Evolutionary conservation across 768 basidiomycete species (phyloP).

Genomic region (Tylopilus intermedius): DNA sequence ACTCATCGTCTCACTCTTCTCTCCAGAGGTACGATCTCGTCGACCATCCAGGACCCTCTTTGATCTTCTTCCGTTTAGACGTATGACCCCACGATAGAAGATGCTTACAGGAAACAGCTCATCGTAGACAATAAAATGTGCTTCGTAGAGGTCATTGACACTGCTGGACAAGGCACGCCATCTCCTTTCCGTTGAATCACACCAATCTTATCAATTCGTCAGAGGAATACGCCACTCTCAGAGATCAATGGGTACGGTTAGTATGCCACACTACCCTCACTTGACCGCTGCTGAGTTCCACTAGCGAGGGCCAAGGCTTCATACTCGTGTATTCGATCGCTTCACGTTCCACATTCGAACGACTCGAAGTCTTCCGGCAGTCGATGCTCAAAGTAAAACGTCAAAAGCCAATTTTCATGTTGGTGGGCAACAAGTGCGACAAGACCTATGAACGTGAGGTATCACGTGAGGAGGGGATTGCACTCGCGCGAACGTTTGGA

Average conservation of each 20-base stretch:
- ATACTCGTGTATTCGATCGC: slow-evolving; percentile 96
- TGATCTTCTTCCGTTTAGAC: slow-evolving; percentile 46
- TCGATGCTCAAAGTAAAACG: slow-evolving; percentile 88
- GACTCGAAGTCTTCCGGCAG: slow-evolving; percentile 84
- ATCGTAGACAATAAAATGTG: slow-evolving; percentile 94
- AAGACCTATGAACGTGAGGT: slow-evolving; percentile 89
- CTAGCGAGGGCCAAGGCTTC: slow-evolving; percentile 97
- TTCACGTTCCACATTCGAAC: slow-evolving; percentile 87
- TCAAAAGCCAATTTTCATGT: slow-evolving; percentile 81
- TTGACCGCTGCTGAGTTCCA: slow-evolving; percentile 6
- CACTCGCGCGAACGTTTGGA: slow-evolving; percentile 76
- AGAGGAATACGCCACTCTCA: slow-evolving; percentile 97
- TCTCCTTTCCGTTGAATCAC: slow-evolving; percentile 1
- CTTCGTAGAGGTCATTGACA: slow-evolving; percentile 95
- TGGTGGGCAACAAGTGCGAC: slow-evolving; percentile 96
- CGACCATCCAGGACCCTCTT: slow-evolving; percentile 6
- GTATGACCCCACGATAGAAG: slow-evolving; percentile 98
- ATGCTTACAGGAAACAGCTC: slow-evolving; percentile 92
- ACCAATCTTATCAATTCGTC: slow-evolving; percentile 20
- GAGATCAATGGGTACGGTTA: slow-evolving; percentile 97
- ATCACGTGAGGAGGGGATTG: slow-evolving; percentile 80
- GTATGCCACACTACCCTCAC: slow-evolving; percentile 26
- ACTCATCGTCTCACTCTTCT: slow-evolving; percentile 15
- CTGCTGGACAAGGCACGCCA: slow-evolving; percentile 87
- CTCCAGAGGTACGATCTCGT: slow-evolving; percentile 48